Evolutionary conservation across 495 filamentous ascomycete genomes (phyloP), one percentile per base, ranked within the genome.

Genomic region (Peziza echinospora): DNA sequence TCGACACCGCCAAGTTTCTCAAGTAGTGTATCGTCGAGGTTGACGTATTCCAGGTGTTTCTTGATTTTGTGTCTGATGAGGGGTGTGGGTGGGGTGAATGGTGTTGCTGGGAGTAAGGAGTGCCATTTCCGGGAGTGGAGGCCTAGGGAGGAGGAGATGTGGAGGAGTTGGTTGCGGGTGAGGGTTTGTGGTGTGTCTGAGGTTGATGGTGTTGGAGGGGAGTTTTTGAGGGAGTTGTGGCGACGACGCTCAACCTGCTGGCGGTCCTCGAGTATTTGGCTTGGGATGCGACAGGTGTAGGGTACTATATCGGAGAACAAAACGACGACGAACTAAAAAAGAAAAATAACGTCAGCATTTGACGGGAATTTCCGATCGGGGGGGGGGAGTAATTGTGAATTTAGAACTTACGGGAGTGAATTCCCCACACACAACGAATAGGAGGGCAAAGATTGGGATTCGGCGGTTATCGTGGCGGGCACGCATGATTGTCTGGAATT

Each of bases 11-110:
- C 30, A 37, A 37, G 19, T 17, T 82, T 86, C 41, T 87, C 85
- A 59, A 84, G 89, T 17, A 97, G 70, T 10, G 89, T 97, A 59
- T 94, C 85, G 66, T 96, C 93, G 21, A 97, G 68, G 65, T 93
- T 84, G 54, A 37, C 13, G 19, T 37, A 37, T 17, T 37, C 30
- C 13, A 37, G 6, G 2, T 37, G 30, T 37, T 37, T 11, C 2
- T 37, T 11, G 30, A 17, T 2, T 3, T 13, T 11, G 30, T 37
- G 30, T 17, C 13, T 37, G 30, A 37, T 11, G 30, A 13, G 13
- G 30, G 19, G 30, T 37, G 19, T 6, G 30, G 30, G 30, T 37
- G 30, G 30, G 6, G 30, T 7, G 4, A 37, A 5, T 11, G 30
- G 2, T 37, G 13, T 37, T 37, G 30, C 19, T 37, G 3, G n/a